Evolutionary conservation across 179 eudicot genomes (phyloP).

Genomic region (Camellia oleifera): DNA sequence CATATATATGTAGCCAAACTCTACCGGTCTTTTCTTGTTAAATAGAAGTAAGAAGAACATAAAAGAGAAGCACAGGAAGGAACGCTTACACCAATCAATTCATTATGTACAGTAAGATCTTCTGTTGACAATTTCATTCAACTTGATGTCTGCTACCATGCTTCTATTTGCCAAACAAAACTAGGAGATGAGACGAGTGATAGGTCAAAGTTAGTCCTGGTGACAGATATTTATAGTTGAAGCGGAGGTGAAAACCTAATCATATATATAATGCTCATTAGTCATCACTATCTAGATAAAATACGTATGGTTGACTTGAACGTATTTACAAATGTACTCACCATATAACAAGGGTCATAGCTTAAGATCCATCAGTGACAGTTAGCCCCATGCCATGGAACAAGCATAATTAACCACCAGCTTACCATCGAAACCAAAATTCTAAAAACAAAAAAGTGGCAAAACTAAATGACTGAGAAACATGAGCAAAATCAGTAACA

Average conservation of each 20-base stretch:
- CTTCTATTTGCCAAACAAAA: not conserved
- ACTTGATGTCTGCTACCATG: constrained; percentile 8
- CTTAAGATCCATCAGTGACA: not conserved
- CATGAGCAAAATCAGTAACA: not conserved
- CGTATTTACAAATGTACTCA: not conserved
- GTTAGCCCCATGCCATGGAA: constrained; percentile 96
- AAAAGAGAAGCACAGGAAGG: too few relatives aligned
- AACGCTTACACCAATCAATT: not conserved
- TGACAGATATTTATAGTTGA: not conserved
- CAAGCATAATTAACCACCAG: constrained; percentile 90
- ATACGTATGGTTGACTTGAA: not conserved
- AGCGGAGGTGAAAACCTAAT: not conserved
- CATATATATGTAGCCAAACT: too few relatives aligned
- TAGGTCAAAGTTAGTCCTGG: not conserved
- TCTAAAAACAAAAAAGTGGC: constrained; percentile 43
- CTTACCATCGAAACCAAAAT: constrained; percentile 88
- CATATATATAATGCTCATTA: not conserved
- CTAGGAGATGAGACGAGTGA: not conserved
- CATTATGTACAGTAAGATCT: not conserved
- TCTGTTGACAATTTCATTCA: not conserved
- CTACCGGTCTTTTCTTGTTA: too few relatives aligned
- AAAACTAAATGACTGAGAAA: constrained; percentile 8
- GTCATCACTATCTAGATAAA: not conserved
- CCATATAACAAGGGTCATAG: not conserved
- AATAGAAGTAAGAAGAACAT: too few relatives aligned